Percentiles rank a stretch among this genome's conserved stretches.
Conservation (phyloP, 2,329 filamentous ascomycete genomes). For the Eurotiales sp. region DNA sequence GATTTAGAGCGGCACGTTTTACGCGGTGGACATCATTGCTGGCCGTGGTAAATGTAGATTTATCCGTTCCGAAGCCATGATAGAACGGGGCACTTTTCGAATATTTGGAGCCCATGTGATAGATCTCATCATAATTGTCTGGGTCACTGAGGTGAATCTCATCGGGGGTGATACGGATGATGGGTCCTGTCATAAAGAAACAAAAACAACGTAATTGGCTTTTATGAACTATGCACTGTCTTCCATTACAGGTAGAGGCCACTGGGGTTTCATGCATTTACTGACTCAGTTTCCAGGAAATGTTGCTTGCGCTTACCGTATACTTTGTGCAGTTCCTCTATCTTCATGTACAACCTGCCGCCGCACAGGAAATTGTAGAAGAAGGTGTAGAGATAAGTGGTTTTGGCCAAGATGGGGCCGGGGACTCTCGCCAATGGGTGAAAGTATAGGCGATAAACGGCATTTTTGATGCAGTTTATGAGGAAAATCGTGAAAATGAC, state of each 20-base stretch:
- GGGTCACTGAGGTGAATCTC: constrained; percentile 28
- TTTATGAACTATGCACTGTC: neutral
- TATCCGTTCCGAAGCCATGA: constrained; percentile 22
- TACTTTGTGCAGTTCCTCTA: constrained; percentile 25
- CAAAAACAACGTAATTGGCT: neutral
- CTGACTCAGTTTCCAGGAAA: neutral
- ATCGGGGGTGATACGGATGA: constrained; percentile 26
- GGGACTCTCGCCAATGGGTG: constrained; percentile 27
- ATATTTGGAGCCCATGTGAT: constrained; percentile 23
- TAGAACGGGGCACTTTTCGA: constrained; percentile 26
- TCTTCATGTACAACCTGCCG: constrained; percentile 20
- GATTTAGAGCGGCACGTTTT: constrained; percentile 27
- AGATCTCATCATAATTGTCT: constrained; percentile 15
- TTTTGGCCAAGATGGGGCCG: constrained; percentile 24
- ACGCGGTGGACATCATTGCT: constrained; percentile 26
- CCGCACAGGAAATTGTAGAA: constrained; percentile 25
- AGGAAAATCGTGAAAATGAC: neutral
- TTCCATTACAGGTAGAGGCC: neutral
- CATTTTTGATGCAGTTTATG: neutral
- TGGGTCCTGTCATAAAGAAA: constrained; percentile 19
- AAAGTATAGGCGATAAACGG: constrained; percentile 24
- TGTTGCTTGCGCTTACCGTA: constrained; percentile 20
- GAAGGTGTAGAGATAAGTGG: constrained; percentile 21
- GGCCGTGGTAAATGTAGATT: constrained; percentile 28
- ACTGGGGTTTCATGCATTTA: neutral